phyloP scores from a whole-genome alignment of 768 basidiomycete genomes.

The Trametes cinnabarina region DNA sequence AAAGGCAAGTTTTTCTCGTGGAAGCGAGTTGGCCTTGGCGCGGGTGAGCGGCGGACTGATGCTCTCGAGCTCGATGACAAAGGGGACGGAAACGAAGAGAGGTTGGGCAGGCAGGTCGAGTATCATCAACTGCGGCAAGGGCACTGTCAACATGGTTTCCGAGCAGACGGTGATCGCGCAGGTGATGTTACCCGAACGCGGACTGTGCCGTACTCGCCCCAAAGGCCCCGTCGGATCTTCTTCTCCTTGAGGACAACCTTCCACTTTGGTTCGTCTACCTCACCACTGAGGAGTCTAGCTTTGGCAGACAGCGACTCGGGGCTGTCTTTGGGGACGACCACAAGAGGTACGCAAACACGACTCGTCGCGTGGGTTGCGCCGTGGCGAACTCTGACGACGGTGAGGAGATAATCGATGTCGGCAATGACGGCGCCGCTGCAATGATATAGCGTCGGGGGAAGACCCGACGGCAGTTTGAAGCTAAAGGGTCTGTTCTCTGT shows the following conservation, averaged over 20 bases:
- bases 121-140: slow-evolving; percentile 2
- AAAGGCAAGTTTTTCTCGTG: slow-evolving; percentile 7
- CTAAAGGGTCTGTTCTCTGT: slow-evolving; percentile 14
- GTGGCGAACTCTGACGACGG: slow-evolving; percentile 4
- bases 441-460: slow-evolving; percentile 4
- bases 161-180: too few relatives aligned
- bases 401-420: slow-evolving; percentile 12
- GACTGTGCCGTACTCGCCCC: slow-evolving; percentile 8
- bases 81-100: slow-evolving; percentile 12
- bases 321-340: slow-evolving; percentile 4
- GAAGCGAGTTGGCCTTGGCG: not conserved
- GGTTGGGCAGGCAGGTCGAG: slow-evolving; percentile 10
- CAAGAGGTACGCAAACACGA: slow-evolving; percentile 7
- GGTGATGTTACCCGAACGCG: slow-evolving; percentile 9
- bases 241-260: not conserved
- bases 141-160: not conserved
- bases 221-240: slow-evolving; percentile 7
- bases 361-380: slow-evolving; percentile 6
- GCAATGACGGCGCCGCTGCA: slow-evolving; percentile 10
- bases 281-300: not conserved
- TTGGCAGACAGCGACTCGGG: not conserved
- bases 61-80: slow-evolving; percentile 13
- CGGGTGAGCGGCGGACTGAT: slow-evolving; percentile 1
- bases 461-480: slow-evolving; percentile 7
- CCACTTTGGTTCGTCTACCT: not conserved